These are phyloP conservation scores for Tetrahymena thermophila DNA, from an alignment of 73 alveolate genomes.

Conservation along the genomic window DNA sequence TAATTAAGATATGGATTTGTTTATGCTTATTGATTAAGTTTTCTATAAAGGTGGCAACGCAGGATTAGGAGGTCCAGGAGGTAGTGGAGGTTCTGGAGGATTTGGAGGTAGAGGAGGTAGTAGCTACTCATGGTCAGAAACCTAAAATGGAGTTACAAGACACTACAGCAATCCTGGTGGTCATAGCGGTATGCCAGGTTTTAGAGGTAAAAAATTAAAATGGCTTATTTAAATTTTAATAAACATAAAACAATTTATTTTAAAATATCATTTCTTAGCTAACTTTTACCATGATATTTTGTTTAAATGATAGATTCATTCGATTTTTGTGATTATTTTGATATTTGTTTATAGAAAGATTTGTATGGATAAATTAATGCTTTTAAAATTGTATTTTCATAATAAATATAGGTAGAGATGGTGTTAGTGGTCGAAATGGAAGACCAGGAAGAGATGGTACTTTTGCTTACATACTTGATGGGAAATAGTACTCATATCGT, in stretches of 20 bases:
- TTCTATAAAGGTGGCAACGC: not conserved
- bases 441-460: not conserved
- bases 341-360: not conserved
- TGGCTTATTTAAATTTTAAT: no score
- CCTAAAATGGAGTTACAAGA: not conserved
- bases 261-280: no score
- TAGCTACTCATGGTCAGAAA: not conserved
- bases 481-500: not conserved
- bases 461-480: not conserved
- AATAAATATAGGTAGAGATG: not conserved
- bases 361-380: not conserved
- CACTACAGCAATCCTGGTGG: not conserved
- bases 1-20: not conserved
- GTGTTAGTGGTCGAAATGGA: not conserved
- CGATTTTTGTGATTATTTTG: no score
- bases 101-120: not conserved
- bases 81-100: not conserved
- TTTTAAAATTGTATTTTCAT: not conserved
- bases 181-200: not conserved
- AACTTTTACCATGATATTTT: no score
- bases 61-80: not conserved
- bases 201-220: not conserved
- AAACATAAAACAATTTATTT: no score
- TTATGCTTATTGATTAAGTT: not conserved
- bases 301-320: no score